phyloP scores from a whole-genome alignment of 768 basidiomycete genomes.

The Cystoderma amianthinum region DNA sequence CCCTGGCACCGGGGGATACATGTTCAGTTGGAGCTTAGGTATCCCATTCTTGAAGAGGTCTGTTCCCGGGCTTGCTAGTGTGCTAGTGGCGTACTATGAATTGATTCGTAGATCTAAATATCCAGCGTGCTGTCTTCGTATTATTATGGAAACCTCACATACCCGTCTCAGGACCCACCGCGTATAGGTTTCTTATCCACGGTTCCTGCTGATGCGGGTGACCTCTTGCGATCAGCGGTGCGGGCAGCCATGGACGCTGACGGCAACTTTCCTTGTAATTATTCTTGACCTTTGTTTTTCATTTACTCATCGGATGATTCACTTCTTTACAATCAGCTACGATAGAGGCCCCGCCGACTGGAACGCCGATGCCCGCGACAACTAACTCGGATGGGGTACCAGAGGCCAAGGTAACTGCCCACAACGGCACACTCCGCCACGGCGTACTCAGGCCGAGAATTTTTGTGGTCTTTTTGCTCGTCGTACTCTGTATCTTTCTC shows the following conservation, averaged over 20 bases:
- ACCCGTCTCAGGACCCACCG: constrained; percentile 61
- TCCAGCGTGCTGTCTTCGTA: background rate
- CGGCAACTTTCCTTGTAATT: constrained; percentile 31
- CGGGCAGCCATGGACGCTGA: constrained; percentile 26
- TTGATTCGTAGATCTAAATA: constrained; percentile 3
- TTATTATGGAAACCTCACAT: constrained; percentile 64
- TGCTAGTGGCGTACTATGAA: background rate
- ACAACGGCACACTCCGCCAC: too few relatives aligned
- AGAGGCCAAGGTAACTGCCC: too few relatives aligned
- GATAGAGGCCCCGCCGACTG: too few relatives aligned
- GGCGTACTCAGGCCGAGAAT: too few relatives aligned
- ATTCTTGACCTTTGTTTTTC: too few relatives aligned
- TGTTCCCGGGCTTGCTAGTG: constrained; percentile 12
- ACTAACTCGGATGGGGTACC: too few relatives aligned
- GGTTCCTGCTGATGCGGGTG: constrained; percentile 45
- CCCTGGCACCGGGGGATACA: constrained; percentile 47
- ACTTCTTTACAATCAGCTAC: too few relatives aligned
- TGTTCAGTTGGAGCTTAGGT: constrained; percentile 76
- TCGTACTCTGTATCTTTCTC: too few relatives aligned
- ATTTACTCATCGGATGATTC: too few relatives aligned
- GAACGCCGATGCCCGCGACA: too few relatives aligned
- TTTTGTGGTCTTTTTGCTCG: too few relatives aligned
- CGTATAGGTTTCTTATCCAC: constrained; percentile 62
- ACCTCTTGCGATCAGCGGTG: constrained; percentile 27
- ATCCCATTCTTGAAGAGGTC: constrained; percentile 73